Evolutionary conservation across 176 grass and related monocot genomes (phyloP), one percentile per base, ranked within the genome.

Genomic region (Tillandsia fasciculata): DNA sequence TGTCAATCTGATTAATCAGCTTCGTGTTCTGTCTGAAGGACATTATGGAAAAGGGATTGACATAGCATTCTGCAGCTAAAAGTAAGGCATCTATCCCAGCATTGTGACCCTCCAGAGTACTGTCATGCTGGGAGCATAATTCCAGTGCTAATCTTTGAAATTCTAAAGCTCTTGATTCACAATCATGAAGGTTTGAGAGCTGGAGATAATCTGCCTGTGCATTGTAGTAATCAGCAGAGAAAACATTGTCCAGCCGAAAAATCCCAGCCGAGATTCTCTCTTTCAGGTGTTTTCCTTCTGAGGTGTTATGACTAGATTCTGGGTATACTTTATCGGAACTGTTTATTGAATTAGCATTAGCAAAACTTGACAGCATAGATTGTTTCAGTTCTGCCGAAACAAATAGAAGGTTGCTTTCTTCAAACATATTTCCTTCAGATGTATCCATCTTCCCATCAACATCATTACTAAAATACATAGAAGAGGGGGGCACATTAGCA

Each of bases 41-140:
- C 57, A 85, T 51, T 68, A 89, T 81, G 81, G 92, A 92, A 51
- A 92, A 89, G 74, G 92, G 92, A 73, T 92, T 96, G 76, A 92
- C 75, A 66, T 82, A 91, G 70, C 92, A 92, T 78, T 92, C 92
- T 69, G 88, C 92, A 77, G 92, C 92, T 61, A 96, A 82, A 57
- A 92, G 71, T 50, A 96, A 91, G 74, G 92, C 81, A 84, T 96
- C 92, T 71, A 96, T 91, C 74, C 86, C 88, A 53, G 86, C 86
- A 78, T 92, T 80, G 78, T 91, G 86, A 50, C 86, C 81, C 74
- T 96, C 92, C 70, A 72, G n/a, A 49, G 83, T 87, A 63, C 80
- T 67, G 56, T 96, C 81, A 59, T 70, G 78, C 59, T 89, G 81
- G 64, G 76, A 87, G 69, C 86, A 87, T 70, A 96, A 74, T 73